Conservation (phyloP, 2,329 filamentous ascomycete genomes). For the Cercospora nicotianae region DNA sequence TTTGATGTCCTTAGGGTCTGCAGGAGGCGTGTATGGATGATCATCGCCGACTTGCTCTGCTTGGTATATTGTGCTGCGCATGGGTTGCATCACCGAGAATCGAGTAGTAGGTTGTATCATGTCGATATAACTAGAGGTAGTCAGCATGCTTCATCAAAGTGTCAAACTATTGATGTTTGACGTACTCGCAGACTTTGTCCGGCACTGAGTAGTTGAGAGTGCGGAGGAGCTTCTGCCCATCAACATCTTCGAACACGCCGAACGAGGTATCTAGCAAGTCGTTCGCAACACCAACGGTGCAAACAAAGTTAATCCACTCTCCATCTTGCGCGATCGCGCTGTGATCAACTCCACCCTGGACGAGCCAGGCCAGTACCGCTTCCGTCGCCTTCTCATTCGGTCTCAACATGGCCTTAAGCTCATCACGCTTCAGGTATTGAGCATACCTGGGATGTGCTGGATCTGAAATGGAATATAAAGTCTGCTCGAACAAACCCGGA, state of each 20-base stretch:
- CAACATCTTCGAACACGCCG: slow-evolving; percentile 49
- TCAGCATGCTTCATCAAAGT: not conserved
- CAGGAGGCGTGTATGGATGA: not conserved
- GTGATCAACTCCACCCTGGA: slow-evolving; percentile 50
- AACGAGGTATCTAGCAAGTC: slow-evolving; percentile 60
- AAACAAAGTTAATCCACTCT: slow-evolving; percentile 62
- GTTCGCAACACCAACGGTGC: slow-evolving; percentile 49
- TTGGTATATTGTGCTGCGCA: slow-evolving; percentile 20
- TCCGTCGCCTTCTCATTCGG: slow-evolving; percentile 52
- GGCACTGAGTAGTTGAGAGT: slow-evolving; percentile 64
- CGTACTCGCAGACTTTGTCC: slow-evolving; percentile 51
- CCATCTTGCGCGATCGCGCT: slow-evolving; percentile 50
- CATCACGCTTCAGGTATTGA: slow-evolving; percentile 60
- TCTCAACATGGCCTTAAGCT: slow-evolving; percentile 57
- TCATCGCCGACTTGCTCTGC: slow-evolving; percentile 17
- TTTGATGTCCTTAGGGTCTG: slow-evolving; percentile 19
- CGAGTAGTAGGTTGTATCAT: slow-evolving; percentile 61
- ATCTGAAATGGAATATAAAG: slow-evolving; percentile 61
- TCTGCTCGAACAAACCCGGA: slow-evolving; percentile 53
- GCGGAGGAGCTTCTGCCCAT: slow-evolving; percentile 52
- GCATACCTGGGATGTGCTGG: slow-evolving; percentile 62
- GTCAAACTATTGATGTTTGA: not conserved
- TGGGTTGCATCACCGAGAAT: slow-evolving; percentile 49
- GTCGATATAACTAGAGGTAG: slow-evolving; percentile 46
- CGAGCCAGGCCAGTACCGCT: slow-evolving; percentile 58